These are phyloP conservation scores for Alloteropsis semialata DNA, from an alignment of 176 grass and related monocot genomes.

Conservation along the genomic window DNA sequence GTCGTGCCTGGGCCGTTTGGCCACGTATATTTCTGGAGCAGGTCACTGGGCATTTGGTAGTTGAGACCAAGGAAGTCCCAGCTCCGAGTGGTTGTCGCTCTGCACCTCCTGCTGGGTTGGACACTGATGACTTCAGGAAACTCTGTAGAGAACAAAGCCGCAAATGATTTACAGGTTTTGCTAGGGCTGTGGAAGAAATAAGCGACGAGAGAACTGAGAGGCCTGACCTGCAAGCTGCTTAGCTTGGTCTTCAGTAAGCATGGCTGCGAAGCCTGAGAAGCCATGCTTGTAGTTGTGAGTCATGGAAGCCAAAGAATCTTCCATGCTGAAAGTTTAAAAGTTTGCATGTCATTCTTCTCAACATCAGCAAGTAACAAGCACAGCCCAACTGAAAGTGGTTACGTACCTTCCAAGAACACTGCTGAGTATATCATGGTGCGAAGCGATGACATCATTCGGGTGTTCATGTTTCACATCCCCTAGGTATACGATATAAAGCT, in stretches of 20 bases:
- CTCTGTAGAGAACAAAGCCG: background rate
- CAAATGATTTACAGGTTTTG: no score
- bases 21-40: no score
- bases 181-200: no score
- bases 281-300: slow-evolving; percentile 64
- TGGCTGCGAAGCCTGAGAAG: slow-evolving; percentile 37
- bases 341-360: background rate
- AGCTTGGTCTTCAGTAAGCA: slow-evolving; percentile 51
- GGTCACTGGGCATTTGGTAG: background rate
- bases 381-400: background rate
- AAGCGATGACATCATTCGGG: background rate
- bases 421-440: slow-evolving; percentile 43
- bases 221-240: slow-evolving; percentile 40
- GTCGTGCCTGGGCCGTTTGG: no score
- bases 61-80: slow-evolving; percentile 29
- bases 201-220: background rate
- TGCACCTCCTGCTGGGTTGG: background rate
- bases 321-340: slow-evolving; percentile 28
- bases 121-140: slow-evolving; percentile 25
- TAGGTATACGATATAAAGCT: slow-evolving; percentile 32
- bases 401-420: slow-evolving; percentile 24
- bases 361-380: background rate
- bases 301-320: slow-evolving; percentile 48
- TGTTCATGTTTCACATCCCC: slow-evolving; percentile 31
- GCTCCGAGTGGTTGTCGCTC: background rate